phyloP scores from a whole-genome alignment of 2,329 filamentous ascomycete species.

The Verticillium nubilum region DNA sequence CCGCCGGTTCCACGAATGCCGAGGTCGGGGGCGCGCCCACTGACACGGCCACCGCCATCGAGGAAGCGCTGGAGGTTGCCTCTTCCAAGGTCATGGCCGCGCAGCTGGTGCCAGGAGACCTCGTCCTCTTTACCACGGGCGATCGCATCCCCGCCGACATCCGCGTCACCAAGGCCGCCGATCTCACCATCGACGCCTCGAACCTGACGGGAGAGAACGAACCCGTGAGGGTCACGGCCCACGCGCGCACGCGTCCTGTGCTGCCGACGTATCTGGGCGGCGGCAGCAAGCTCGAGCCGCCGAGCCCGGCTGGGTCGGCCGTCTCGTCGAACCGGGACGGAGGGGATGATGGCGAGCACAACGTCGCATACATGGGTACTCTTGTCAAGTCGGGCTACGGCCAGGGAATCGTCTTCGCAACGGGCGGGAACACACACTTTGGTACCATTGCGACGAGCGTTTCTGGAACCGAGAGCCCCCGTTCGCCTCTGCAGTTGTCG shows the following conservation, averaged over 20 bases:
- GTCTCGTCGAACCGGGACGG: constrained; percentile 58
- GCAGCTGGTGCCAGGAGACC: constrained; percentile 84
- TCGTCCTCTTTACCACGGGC: constrained; percentile 91
- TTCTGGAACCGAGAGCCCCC: constrained; percentile 89
- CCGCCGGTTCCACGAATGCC: constrained; percentile 34
- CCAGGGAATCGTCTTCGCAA: constrained; percentile 95
- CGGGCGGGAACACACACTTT: constrained; percentile 89
- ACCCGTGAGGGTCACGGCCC: constrained; percentile 72
- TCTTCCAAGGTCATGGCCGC: constrained; percentile 83
- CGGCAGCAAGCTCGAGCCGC: constrained; percentile 19
- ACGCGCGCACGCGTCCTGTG: constrained; percentile 39
- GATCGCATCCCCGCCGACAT: constrained; percentile 96
- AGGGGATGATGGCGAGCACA: constrained; percentile 68
- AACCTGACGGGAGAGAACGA: constrained; percentile 97
- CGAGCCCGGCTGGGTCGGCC: constrained; percentile 28
- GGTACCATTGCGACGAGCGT: constrained; percentile 93
- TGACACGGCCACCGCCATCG: constrained; percentile 52
- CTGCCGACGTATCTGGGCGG: constrained; percentile 23
- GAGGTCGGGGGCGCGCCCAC: constrained; percentile 44
- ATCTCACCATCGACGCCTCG: constrained; percentile 92
- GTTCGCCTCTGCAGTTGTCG: constrained; percentile 87
- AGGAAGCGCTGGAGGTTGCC: constrained; percentile 61
- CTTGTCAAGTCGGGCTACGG: constrained; percentile 92
- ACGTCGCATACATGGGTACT: constrained; percentile 98
- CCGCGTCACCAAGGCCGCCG: constrained; percentile 82